These are phyloP conservation scores for Nannochloris sp. DNA, from an alignment of 139 green algal genomes.

Conservation along the genomic window DNA sequence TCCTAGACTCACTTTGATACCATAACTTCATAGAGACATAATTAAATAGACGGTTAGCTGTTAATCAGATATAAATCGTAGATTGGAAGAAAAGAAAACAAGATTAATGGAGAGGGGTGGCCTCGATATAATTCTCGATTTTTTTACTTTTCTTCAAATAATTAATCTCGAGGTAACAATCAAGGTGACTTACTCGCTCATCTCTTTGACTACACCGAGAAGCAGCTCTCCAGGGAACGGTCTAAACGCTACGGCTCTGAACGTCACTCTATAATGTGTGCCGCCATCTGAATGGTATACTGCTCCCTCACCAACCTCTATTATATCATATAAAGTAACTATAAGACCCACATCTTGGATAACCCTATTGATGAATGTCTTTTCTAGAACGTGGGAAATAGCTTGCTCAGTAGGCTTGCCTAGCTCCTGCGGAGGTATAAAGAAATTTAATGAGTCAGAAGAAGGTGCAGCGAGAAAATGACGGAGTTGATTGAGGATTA, in stretches of 20 bases:
- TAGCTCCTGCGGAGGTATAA: slow-evolving; percentile 37
- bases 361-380: slow-evolving; percentile 63
- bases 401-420: slow-evolving; percentile 48
- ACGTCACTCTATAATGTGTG: slow-evolving; percentile 61
- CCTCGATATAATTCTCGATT: too few relatives aligned
- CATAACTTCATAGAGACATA: slow-evolving; percentile 30
- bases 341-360: slow-evolving; percentile 67
- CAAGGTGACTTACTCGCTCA: slow-evolving; percentile 35
- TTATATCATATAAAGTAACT: slow-evolving; percentile 83
- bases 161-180: neutral
- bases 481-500: too few relatives aligned
- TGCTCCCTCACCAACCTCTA: slow-evolving; percentile 64
- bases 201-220: slow-evolving; percentile 60
- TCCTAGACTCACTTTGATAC: slow-evolving; percentile 65
- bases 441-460: neutral
- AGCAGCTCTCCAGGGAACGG: slow-evolving; percentile 83
- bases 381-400: slow-evolving; percentile 60
- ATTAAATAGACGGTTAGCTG: neutral
- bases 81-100: too few relatives aligned
- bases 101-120: too few relatives aligned
- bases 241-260: slow-evolving; percentile 81
- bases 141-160: neutral
- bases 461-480: neutral
- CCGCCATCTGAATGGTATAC: slow-evolving; percentile 77
- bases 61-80: neutral